These are phyloP conservation scores for Inga leiocalycina DNA, from an alignment of 306 rosid species.

Conservation along the genomic window DNA sequence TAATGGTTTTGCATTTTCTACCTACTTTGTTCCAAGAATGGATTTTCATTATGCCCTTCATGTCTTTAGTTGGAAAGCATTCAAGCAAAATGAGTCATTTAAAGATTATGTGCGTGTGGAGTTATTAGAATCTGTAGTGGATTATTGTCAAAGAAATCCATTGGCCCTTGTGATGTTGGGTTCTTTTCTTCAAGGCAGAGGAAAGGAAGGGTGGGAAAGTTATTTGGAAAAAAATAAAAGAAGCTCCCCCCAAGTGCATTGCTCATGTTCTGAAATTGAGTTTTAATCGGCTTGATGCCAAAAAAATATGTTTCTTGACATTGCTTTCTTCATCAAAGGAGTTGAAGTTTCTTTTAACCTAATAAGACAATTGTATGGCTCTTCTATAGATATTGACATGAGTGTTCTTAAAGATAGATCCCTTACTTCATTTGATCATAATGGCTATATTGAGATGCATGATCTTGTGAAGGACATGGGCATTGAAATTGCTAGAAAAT, in stretches of 20 bases:
- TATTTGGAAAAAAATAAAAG: neutral
- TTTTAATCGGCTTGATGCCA: neutral
- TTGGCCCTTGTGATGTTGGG: neutral
- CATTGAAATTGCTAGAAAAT: neutral
- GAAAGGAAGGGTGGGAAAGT: neutral
- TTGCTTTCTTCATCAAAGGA: neutral
- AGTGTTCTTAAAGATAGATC: neutral
- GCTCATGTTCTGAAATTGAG: neutral
- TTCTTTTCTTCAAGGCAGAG: neutral
- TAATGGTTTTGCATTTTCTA: neutral
- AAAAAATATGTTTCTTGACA: neutral
- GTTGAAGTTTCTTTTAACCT: neutral
- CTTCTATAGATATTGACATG: neutral
- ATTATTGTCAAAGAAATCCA: neutral
- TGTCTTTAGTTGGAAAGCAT: constrained; percentile 20
- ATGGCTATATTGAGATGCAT: neutral
- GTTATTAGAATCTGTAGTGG: neutral
- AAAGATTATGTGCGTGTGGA: neutral
- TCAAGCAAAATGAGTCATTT: neutral
- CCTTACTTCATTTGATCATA: neutral
- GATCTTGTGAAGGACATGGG: neutral
- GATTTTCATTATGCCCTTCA: neutral
- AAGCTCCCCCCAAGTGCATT: neutral
- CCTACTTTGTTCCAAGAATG: neutral
- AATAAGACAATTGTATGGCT: neutral